Percentiles rank a stretch among this genome's conserved stretches.
phyloP scores from a whole-genome alignment of 2,329 filamentous ascomycete genomes.

The Ascomycota sp. region DNA sequence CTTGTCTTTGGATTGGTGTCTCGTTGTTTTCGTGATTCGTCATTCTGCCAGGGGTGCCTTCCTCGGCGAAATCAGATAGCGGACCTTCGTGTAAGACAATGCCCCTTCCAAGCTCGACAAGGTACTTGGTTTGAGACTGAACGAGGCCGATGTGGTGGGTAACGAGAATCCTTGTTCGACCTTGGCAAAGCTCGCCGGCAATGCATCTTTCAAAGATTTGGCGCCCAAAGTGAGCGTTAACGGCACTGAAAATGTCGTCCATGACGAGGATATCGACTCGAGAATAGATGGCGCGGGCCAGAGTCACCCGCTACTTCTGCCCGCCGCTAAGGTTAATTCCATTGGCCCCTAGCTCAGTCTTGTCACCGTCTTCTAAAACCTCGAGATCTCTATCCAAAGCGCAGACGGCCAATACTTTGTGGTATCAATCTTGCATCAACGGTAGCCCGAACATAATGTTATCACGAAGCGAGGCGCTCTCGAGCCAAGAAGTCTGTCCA shows the following conservation, averaged over 20 bases:
- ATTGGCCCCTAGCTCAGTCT: constrained; percentile 67
- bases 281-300: constrained; percentile 64
- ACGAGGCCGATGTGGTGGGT: constrained; percentile 62
- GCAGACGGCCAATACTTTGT: constrained; percentile 49
- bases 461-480: constrained; percentile 58
- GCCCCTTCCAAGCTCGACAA: constrained; percentile 54
- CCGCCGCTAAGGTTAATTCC: constrained; percentile 72
- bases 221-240: constrained; percentile 63
- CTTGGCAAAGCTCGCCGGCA: constrained; percentile 45
- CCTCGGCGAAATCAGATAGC: constrained; percentile 39
- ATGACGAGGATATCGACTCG: constrained; percentile 55
- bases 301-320: constrained; percentile 63
- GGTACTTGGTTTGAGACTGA: constrained; percentile 49
- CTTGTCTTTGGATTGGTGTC: constrained; percentile 26
- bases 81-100: constrained; percentile 41
- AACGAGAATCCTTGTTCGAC: constrained; percentile 56
- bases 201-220: constrained; percentile 63
- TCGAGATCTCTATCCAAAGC: constrained; percentile 56
- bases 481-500: constrained; percentile 67
- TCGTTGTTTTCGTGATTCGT: constrained; percentile 31
- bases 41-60: constrained; percentile 34
- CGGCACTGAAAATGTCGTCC: constrained; percentile 69
- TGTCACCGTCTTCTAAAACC: constrained; percentile 56
- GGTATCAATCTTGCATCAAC: constrained; percentile 46
- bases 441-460: constrained; percentile 66